These are phyloP conservation scores for Fomitopsis schrenkii DNA, from an alignment of 1,284 basidiomycete species.

Conservation along the genomic window DNA sequence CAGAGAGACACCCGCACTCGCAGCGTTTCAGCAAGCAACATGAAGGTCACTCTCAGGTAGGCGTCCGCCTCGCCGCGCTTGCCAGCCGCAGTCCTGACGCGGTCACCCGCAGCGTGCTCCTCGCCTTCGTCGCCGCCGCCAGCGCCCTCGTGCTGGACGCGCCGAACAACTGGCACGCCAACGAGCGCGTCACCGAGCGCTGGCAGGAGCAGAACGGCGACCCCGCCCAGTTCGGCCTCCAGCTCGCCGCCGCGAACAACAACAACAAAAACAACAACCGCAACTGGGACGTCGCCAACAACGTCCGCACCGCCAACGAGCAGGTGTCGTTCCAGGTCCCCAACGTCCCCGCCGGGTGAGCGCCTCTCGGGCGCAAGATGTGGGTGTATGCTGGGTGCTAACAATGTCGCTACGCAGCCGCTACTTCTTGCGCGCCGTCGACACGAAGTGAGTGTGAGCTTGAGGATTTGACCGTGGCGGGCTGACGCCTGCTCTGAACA, in stretches of 20 bases:
- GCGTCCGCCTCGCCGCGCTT: background rate
- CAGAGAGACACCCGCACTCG: background rate
- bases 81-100: background rate
- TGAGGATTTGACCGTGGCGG: background rate
- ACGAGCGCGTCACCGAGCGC: background rate
- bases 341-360: background rate
- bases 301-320: background rate
- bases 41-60: background rate
- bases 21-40: background rate
- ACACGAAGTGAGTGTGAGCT: background rate
- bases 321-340: background rate
- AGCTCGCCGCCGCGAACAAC: background rate
- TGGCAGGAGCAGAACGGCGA: background rate
- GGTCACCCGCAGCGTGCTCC: background rate
- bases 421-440: background rate
- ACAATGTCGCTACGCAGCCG: no score
- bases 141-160: background rate
- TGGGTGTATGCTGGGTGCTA: no score
- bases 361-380: no score
- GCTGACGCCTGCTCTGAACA: background rate
- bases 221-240: background rate
- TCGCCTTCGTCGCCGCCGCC: background rate
- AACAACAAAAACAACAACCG: background rate
- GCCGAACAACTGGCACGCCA: background rate
- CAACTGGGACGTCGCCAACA: background rate